Evolutionary conservation across 257 asterid species (phyloP).

Genomic region (Solanum ossicruentum): DNA sequence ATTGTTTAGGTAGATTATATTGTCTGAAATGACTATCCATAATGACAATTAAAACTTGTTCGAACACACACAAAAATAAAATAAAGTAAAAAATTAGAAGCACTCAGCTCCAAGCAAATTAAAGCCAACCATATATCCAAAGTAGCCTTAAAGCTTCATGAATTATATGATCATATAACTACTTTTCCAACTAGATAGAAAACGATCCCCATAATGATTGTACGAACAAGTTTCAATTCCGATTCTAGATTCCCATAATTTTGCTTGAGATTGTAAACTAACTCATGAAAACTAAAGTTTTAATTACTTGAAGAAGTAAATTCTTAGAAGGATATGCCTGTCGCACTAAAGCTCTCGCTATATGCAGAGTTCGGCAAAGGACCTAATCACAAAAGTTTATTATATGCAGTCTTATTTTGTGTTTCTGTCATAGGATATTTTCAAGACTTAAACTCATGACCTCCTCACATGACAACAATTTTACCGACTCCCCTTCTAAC

Average conservation of each 20-base stretch:
- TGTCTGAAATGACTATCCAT: neutral
- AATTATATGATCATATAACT: neutral
- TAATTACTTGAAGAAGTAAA: neutral
- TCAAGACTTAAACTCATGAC: too few relatives aligned
- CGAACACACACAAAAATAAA: neutral
- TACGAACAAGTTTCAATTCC: neutral
- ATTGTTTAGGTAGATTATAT: neutral
- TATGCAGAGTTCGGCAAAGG: too few relatives aligned
- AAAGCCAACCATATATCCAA: neutral
- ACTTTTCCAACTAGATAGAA: neutral
- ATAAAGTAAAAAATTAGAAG: neutral
- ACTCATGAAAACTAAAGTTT: neutral
- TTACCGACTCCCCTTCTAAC: too few relatives aligned
- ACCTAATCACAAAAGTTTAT: too few relatives aligned
- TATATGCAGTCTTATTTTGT: too few relatives aligned
- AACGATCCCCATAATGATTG: neutral
- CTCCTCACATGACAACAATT: too few relatives aligned
- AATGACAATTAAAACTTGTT: neutral
- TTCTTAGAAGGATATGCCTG: too few relatives aligned
- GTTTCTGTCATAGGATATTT: too few relatives aligned
- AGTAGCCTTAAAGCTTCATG: neutral
- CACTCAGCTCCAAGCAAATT: neutral
- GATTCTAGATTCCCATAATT: neutral
- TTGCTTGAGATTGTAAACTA: neutral
- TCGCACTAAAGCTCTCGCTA: too few relatives aligned